Conservation (phyloP, 1,284 basidiomycete species). For the Coriolopsis trogii region DNA sequence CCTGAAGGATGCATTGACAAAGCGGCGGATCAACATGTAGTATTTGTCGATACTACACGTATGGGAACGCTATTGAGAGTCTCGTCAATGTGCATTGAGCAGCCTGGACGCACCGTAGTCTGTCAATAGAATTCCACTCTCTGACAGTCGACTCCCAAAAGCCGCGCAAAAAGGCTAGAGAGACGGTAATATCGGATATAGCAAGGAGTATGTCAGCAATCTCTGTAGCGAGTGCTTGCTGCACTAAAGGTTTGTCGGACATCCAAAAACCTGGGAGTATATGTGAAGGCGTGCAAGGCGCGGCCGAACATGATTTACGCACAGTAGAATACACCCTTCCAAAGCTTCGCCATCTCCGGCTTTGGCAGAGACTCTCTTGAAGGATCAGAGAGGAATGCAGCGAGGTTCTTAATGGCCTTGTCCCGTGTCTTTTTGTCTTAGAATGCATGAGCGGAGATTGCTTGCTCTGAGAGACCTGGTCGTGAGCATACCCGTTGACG, state of each 20-base stretch:
- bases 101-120: constrained; percentile 78
- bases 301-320: constrained; percentile 34
- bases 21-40: constrained; percentile 91
- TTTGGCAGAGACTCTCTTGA: constrained; percentile 59
- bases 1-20: constrained; percentile 84
- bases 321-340: constrained; percentile 99
- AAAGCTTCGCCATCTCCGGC: constrained; percentile 87
- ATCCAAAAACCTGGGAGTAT: constrained; percentile 88
- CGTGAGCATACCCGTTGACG: constrained; percentile 74
- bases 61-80: no score
- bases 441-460: constrained; percentile 29
- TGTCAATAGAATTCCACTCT: constrained; percentile 93
- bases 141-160: constrained; percentile 91
- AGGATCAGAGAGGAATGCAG: constrained; percentile 73
- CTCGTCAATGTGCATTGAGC: no score
- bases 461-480: constrained; percentile 6
- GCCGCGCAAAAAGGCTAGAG: constrained; percentile 80
- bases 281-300: neutral
- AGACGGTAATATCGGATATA: constrained; percentile 61
- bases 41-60: constrained; percentile 96
- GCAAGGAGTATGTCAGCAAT: constrained; percentile 80
- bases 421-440: constrained; percentile 89
- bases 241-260: constrained; percentile 97
- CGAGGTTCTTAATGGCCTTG: constrained; percentile 81
- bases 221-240: constrained; percentile 89